These are phyloP conservation scores for Flaveria floridana DNA, from an alignment of 140 eudicot genomes.

Conservation along the genomic window DNA sequence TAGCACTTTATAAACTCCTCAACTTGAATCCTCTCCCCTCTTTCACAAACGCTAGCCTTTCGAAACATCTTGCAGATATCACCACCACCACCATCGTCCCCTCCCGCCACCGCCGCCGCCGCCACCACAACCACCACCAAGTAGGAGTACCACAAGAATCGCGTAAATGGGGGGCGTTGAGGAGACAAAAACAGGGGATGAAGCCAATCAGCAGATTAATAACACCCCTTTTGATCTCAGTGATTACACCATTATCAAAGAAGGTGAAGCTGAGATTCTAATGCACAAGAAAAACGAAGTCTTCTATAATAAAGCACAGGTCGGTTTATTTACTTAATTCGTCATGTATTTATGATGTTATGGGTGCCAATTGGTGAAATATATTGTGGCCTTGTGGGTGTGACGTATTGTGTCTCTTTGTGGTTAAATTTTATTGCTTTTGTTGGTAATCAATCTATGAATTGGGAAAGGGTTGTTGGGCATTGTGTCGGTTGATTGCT, in stretches of 20 bases:
- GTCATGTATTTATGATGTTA: neutral
- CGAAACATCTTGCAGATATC: conserved; percentile 19
- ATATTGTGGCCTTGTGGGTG: conserved; percentile 18
- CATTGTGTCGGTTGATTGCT: conserved; percentile 1
- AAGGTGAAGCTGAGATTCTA: conserved; percentile 96
- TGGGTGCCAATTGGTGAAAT: too few relatives aligned
- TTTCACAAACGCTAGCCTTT: conserved; percentile 23
- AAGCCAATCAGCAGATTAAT: conserved; percentile 20
- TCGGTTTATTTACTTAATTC: conserved; percentile 14
- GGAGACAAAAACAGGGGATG: conserved; percentile 48
- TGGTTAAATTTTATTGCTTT: conserved; percentile 19
- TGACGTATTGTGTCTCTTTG: neutral
- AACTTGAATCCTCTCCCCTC: conserved; percentile 4
- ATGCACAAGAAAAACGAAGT: conserved; percentile 87
- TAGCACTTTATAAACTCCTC: conserved; percentile 30
- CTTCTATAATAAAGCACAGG: conserved; percentile 92
- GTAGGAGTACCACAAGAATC: conserved; percentile 5
- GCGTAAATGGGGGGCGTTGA: conserved; percentile 38
- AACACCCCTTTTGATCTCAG: conserved; percentile 46
- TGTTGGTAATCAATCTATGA: conserved; percentile 6
- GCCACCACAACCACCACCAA: neutral
- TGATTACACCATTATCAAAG: conserved; percentile 69
- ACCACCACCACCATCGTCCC: conserved; percentile 8
- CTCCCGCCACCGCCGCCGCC: conserved; percentile 22
- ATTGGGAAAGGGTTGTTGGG: neutral